phyloP scores from a whole-genome alignment of 768 basidiomycete genomes.

The Xanthoconium purpureum region DNA sequence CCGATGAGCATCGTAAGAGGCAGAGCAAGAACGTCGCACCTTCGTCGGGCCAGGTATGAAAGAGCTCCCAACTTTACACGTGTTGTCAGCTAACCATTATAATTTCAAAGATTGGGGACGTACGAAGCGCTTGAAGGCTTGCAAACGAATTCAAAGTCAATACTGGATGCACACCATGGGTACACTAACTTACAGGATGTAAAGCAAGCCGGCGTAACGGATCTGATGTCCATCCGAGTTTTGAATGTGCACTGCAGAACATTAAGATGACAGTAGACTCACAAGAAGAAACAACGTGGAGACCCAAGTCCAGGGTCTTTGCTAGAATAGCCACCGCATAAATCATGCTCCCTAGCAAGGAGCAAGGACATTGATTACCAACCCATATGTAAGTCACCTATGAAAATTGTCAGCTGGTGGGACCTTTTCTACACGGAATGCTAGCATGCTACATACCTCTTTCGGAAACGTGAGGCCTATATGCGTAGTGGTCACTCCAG shows the following conservation, averaged over 20 bases:
- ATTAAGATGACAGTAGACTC: background rate
- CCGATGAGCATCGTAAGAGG: too few species aligned
- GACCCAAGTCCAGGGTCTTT: too few species aligned
- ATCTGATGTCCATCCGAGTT: too few species aligned
- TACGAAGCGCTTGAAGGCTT: background rate
- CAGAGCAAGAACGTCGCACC: background rate
- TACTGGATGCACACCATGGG: background rate
- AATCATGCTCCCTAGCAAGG: background rate
- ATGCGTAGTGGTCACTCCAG: background rate
- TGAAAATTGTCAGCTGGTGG: background rate
- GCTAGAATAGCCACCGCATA: too few species aligned
- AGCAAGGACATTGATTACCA: background rate
- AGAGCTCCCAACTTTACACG: background rate
- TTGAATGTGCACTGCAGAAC: background rate
- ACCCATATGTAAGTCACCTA: conserved; percentile 5
- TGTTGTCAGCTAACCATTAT: background rate
- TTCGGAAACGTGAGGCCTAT: background rate
- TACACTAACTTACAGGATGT: background rate
- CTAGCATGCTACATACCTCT: background rate
- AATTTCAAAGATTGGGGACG: background rate
- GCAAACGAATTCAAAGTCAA: background rate
- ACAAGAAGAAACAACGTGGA: too few species aligned
- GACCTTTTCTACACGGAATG: too few species aligned
- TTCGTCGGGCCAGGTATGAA: background rate
- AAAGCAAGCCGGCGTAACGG: background rate